Evolutionary conservation across 2,329 filamentous ascomycete genomes (phyloP).

Genomic region (Colletotrichum horii): DNA sequence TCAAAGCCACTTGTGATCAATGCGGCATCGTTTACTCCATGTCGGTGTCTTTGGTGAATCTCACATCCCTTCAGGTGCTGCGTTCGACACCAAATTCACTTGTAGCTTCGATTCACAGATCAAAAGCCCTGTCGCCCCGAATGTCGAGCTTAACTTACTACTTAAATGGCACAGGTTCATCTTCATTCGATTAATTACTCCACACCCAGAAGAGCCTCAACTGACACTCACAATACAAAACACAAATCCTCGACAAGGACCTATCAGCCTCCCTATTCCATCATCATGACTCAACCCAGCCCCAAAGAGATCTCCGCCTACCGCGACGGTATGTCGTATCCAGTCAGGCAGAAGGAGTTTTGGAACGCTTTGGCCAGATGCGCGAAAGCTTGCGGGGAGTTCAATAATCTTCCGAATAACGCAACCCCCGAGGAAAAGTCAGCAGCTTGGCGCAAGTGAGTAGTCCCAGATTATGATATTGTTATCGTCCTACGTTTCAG

Average conservation of each 20-base stretch:
- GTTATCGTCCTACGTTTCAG: neutral
- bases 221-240: neutral
- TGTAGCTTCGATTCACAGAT: neutral
- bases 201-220: neutral
- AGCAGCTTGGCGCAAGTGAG: constrained; percentile 4
- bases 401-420: neutral
- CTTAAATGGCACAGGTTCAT: neutral
- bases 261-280: neutral
- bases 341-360: neutral
- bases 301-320: neutral
- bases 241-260: neutral
- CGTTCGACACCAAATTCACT: neutral
- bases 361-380: neutral
- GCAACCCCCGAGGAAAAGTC: neutral
- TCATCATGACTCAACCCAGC: neutral
- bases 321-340: neutral
- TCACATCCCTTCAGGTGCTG: neutral
- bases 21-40: neutral
- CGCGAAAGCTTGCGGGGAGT: neutral
- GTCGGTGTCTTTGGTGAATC: neutral
- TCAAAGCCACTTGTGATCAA: neutral
- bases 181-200: neutral
- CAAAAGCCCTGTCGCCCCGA: fast-evolving
- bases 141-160: neutral
- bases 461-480: neutral